These are phyloP conservation scores for Paraconiothyrium sp. DNA, from an alignment of 2,329 filamentous ascomycete species.

Conservation along the genomic window DNA sequence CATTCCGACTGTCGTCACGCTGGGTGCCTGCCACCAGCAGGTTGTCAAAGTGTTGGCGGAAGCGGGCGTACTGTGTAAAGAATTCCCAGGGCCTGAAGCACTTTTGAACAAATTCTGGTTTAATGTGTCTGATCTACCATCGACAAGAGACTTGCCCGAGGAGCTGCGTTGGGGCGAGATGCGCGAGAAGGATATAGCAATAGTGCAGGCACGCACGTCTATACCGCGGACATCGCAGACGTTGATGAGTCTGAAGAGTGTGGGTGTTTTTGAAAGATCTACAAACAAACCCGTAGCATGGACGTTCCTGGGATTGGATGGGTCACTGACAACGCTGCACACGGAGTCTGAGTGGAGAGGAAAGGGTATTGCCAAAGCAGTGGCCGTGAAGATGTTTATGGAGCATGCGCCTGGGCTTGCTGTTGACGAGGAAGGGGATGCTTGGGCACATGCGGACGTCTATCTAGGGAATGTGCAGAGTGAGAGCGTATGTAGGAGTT, in stretches of 20 bases:
- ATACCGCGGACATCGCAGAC: conserved; percentile 65
- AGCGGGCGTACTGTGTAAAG: conserved; percentile 34
- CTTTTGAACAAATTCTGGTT: conserved; percentile 68
- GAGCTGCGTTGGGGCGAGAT: conserved; percentile 67
- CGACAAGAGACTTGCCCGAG: conserved; percentile 49
- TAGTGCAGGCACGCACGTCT: conserved; percentile 59
- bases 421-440: conserved; percentile 53
- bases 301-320: conserved; percentile 71
- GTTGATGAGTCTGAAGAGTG: conserved; percentile 50
- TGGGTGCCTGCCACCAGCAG: conserved; percentile 55
- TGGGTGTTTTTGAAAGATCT: conserved; percentile 56
- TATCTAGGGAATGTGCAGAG: conserved; percentile 68
- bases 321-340: conserved; percentile 68
- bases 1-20: conserved; percentile 51
- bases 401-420: conserved; percentile 50
- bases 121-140: conserved; percentile 57
- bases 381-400: conserved; percentile 67
- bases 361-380: conserved; percentile 69
- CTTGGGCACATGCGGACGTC: conserved; percentile 71
- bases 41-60: conserved; percentile 35
- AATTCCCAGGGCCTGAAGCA: conserved; percentile 41
- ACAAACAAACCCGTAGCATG: conserved; percentile 66
- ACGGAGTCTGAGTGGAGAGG: conserved; percentile 69
- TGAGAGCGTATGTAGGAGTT: conserved; percentile 67
- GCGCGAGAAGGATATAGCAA: conserved; percentile 61